Percentiles rank a stretch among this genome's conserved stretches.
These are phyloP conservation scores for Daldinia eschscholtzii DNA, from an alignment of 2,329 filamentous ascomycete species.

Conservation along the genomic window DNA sequence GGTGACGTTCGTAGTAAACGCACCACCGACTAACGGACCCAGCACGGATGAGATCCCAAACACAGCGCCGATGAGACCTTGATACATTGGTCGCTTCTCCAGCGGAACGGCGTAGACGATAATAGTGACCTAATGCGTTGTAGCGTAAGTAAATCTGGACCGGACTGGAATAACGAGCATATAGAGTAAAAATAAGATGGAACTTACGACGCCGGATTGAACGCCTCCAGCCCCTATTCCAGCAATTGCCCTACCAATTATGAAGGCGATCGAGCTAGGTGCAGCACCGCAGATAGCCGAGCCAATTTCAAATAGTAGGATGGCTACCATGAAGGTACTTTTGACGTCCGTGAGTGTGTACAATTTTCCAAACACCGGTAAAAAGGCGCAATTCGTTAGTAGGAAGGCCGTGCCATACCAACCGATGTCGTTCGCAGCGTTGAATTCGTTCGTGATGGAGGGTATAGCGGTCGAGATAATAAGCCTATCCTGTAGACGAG, in stretches of 20 bases:
- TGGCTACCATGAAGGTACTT: neutral
- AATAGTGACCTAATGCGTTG: slow-evolving; percentile 34
- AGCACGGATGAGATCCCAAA: slow-evolving; percentile 54
- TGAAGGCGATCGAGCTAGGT: slow-evolving; percentile 47
- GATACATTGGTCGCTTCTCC: slow-evolving; percentile 52
- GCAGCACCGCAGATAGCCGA: slow-evolving; percentile 47
- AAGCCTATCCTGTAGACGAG: neutral
- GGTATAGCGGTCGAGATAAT: slow-evolving; percentile 14
- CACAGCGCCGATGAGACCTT: slow-evolving; percentile 53
- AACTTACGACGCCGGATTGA: neutral
- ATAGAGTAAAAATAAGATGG: neutral
- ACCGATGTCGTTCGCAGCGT: neutral
- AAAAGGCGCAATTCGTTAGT: slow-evolving; percentile 4
- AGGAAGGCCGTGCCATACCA: slow-evolving; percentile 11
- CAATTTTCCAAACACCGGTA: slow-evolving; percentile 7
- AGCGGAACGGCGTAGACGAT: slow-evolving; percentile 55
- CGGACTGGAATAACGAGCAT: slow-evolving; percentile 35
- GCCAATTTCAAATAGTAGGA: slow-evolving; percentile 42
- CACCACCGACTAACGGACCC: slow-evolving; percentile 50
- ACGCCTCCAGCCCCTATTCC: slow-evolving; percentile 10
- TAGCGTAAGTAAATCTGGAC: slow-evolving; percentile 30
- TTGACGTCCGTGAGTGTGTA: slow-evolving; percentile 6
- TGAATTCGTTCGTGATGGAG: slow-evolving; percentile 8
- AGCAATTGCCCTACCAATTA: slow-evolving; percentile 41
- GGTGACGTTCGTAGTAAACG: slow-evolving; percentile 25